Percentiles rank a stretch among this genome's conserved stretches.
Evolutionary conservation across 2,329 filamentous ascomycete genomes (phyloP).

Genomic region (Capronia americana): DNA sequence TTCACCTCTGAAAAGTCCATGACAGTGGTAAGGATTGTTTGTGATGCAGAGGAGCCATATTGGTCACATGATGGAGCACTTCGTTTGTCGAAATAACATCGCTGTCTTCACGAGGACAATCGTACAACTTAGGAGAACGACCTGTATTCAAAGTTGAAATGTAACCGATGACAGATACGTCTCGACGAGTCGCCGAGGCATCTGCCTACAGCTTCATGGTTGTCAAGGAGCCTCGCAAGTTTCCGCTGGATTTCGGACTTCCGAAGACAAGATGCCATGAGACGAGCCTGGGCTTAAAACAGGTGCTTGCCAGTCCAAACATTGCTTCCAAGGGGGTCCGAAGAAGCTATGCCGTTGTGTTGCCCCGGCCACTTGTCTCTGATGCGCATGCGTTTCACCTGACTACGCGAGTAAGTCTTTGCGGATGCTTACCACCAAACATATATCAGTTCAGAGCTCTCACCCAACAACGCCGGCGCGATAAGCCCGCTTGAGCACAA

Average conservation of each 20-base stretch:
- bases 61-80: constrained; percentile 47
- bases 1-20: constrained; percentile 58
- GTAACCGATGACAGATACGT: constrained; percentile 60
- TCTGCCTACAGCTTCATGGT: constrained; percentile 46
- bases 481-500: too few relatives aligned
- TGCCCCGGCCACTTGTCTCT: background rate
- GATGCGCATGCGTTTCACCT: too few relatives aligned
- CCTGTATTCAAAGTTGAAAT: constrained; percentile 59
- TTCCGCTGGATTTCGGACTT: background rate
- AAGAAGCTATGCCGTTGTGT: background rate
- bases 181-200: constrained; percentile 59
- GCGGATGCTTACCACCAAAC: too few relatives aligned
- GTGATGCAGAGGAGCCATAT: constrained; percentile 56
- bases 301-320: background rate
- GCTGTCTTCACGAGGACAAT: constrained; percentile 48
- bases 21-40: constrained; percentile 63
- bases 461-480: too few relatives aligned
- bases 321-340: background rate
- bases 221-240: background rate
- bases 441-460: too few relatives aligned
- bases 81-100: constrained; percentile 24
- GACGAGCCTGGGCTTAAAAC: background rate
- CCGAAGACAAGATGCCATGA: background rate
- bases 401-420: too few relatives aligned
- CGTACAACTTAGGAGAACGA: constrained; percentile 58